A percentile compares a stretch with the other conserved stretches of the same genome.
Conservation (phyloP, 2,329 filamentous ascomycete genomes). For the Pseudofabraea citricarpa region DNA sequence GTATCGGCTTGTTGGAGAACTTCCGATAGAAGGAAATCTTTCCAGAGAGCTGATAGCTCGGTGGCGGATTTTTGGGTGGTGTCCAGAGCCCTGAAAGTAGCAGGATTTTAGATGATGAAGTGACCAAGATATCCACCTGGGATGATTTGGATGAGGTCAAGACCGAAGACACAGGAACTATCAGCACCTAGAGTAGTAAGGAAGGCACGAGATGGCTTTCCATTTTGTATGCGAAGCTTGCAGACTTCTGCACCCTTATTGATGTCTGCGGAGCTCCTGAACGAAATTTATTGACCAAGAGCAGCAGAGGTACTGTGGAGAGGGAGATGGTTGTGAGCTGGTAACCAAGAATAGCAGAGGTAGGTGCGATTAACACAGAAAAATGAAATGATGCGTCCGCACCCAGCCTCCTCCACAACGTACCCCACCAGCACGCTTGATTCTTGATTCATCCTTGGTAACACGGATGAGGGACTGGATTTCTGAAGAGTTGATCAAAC, state of each 20-base stretch:
- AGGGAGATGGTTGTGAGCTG: no score
- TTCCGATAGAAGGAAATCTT: constrained; percentile 95
- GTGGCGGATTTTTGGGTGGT: constrained; percentile 95
- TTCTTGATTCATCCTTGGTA: no score
- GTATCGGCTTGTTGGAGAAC: constrained; percentile 92
- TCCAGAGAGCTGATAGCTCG: constrained; percentile 87
- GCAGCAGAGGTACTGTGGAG: constrained; percentile 87
- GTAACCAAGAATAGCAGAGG: no score
- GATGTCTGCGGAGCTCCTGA: constrained; percentile 85
- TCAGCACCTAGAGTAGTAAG: constrained; percentile 99
- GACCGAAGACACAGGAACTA: constrained; percentile 85
- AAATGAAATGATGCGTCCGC: no score
- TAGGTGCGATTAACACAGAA: no score
- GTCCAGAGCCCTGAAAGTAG: constrained; percentile 94
- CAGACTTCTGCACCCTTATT: constrained; percentile 94
- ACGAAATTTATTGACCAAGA: constrained; percentile 78
- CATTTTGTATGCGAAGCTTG: constrained; percentile 98
- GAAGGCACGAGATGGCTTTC: constrained; percentile 94
- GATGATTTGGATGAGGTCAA: constrained; percentile 99
- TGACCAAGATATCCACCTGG: constrained; percentile 98
- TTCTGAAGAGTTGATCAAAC: no score
- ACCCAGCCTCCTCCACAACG: no score
- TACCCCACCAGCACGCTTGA: no score
- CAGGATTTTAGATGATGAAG: constrained; percentile 98
- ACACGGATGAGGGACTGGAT: no score